Conservation (phyloP, 1,284 basidiomycete genomes). For the Singerocomus rubriflavus region DNA sequence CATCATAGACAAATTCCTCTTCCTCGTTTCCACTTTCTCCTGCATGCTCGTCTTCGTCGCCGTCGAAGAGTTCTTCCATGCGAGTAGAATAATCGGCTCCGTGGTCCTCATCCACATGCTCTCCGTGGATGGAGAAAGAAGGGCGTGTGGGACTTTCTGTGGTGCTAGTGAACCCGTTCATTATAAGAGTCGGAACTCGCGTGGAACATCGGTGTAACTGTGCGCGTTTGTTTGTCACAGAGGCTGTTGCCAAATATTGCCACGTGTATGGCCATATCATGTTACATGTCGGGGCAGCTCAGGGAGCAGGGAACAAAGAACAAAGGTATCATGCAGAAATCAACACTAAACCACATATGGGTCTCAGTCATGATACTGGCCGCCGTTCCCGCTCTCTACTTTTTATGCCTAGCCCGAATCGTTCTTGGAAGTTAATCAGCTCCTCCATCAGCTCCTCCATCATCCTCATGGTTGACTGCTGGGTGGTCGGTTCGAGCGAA, state of each 20-base stretch:
- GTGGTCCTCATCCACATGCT: slow-evolving; percentile 33
- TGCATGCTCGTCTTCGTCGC: slow-evolving; percentile 38
- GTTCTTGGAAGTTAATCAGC: slow-evolving; percentile 82
- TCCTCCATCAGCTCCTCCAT: slow-evolving; percentile 90
- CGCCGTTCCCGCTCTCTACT: slow-evolving; percentile 54
- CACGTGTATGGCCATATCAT: slow-evolving; percentile 19
- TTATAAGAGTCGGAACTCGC: not conserved
- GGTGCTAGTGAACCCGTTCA: slow-evolving; percentile 9
- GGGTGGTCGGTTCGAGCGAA: slow-evolving; percentile 7
- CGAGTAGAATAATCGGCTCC: slow-evolving; percentile 65
- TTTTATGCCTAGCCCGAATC: slow-evolving; percentile 65
- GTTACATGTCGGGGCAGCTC: not conserved
- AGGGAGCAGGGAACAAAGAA: not conserved
- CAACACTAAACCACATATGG: slow-evolving; percentile 4
- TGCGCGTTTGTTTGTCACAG: slow-evolving; percentile 23
- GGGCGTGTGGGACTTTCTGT: not conserved
- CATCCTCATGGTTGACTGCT: slow-evolving; percentile 62
- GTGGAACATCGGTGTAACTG: not conserved
- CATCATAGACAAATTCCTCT: slow-evolving; percentile 68
- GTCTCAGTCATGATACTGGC: slow-evolving; percentile 35
- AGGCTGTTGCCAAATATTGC: slow-evolving; percentile 30
- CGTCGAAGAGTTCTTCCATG: slow-evolving; percentile 70
- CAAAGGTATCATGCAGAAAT: slow-evolving; percentile 17
- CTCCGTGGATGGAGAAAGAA: slow-evolving; percentile 30
- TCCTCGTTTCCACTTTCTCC: slow-evolving; percentile 49